A percentile compares a stretch with the other conserved stretches of the same genome.
Evolutionary conservation across 441 rosid genomes (phyloP).

Genomic region (Populus tomentosa): DNA sequence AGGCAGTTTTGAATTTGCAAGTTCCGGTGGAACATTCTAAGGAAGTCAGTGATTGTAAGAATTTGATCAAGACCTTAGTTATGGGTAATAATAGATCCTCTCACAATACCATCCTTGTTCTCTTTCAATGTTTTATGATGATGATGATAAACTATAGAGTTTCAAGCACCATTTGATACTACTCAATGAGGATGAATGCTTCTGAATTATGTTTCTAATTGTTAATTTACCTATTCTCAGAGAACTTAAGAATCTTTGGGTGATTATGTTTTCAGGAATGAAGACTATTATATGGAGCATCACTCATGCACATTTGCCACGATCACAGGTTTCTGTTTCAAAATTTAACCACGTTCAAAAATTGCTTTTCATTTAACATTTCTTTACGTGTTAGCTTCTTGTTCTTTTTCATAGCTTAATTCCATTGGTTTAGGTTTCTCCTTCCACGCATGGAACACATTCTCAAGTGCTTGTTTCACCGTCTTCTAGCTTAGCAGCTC

Average conservation of each 20-base stretch:
- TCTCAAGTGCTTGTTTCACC: constrained; percentile 66
- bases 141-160: constrained; percentile 1
- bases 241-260: constrained; percentile 10
- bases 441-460: constrained; percentile 57
- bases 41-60: constrained; percentile 95
- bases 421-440: constrained; percentile 41
- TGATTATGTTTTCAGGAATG: constrained; percentile 66
- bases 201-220: not conserved
- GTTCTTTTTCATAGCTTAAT: constrained; percentile 10
- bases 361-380: not conserved
- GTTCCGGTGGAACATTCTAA: constrained; percentile 94
- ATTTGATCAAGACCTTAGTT: constrained; percentile 94
- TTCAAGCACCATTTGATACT: constrained; percentile 2
- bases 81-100: constrained; percentile 76
- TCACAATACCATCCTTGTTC: constrained; percentile 4
- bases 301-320: constrained; percentile 92
- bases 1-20: constrained; percentile 98
- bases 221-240: not conserved
- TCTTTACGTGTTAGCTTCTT: constrained; percentile 7
- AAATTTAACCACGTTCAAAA: not conserved
- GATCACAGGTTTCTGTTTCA: constrained; percentile 63
- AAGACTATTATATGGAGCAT: constrained; percentile 98
- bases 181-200: not conserved
- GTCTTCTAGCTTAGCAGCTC: constrained; percentile 45
- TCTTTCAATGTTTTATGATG: constrained; percentile 18